Percentiles rank a stretch among this genome's conserved stretches.
phyloP scores from a whole-genome alignment of 495 filamentous ascomycete genomes.

The Trichoderma reesei region DNA sequence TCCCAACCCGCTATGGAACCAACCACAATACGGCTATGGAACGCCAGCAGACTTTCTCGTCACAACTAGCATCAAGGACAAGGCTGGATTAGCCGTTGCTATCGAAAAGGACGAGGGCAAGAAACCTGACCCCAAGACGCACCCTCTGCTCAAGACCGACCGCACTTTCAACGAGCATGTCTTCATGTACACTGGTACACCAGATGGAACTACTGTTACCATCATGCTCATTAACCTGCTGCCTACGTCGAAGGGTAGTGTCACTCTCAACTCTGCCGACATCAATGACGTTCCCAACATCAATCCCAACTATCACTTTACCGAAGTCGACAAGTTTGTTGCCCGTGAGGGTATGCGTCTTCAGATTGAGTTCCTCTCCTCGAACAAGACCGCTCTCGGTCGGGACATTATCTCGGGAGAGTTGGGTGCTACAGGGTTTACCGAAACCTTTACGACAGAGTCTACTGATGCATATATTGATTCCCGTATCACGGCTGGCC shows the following conservation, averaged over 20 bases:
- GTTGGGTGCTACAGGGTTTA: constrained; percentile 14
- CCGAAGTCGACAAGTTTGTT: constrained; percentile 14
- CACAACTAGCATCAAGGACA: constrained; percentile 15
- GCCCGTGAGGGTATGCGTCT: constrained; percentile 13
- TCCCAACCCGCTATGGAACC: constrained; percentile 18
- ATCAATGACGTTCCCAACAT: constrained; percentile 33
- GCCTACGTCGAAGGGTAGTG: constrained; percentile 32
- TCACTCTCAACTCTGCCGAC: constrained; percentile 29
- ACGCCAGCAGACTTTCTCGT: constrained; percentile 24
- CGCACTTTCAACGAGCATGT: constrained; percentile 14
- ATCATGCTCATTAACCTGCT: constrained; percentile 14
- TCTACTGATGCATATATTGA: constrained; percentile 28
- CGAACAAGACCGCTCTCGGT: constrained; percentile 19
- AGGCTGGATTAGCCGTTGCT: constrained; percentile 20
- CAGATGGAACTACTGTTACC: constrained; percentile 17
- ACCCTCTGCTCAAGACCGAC: constrained; percentile 11
- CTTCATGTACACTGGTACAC: constrained; percentile 19
- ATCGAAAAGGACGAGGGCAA: constrained; percentile 21
- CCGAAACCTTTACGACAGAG: constrained; percentile 14
- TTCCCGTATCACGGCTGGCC: constrained; percentile 13
- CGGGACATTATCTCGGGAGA: constrained; percentile 18
- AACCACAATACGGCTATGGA: constrained; percentile 24
- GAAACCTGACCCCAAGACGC: constrained; percentile 11
- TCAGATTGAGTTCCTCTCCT: constrained; percentile 10
- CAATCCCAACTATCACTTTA: constrained; percentile 24